Base-by-base conservation (phyloP, 202 grass and related monocot genomes). In the Miscanthus sacchariflorus region DNA sequence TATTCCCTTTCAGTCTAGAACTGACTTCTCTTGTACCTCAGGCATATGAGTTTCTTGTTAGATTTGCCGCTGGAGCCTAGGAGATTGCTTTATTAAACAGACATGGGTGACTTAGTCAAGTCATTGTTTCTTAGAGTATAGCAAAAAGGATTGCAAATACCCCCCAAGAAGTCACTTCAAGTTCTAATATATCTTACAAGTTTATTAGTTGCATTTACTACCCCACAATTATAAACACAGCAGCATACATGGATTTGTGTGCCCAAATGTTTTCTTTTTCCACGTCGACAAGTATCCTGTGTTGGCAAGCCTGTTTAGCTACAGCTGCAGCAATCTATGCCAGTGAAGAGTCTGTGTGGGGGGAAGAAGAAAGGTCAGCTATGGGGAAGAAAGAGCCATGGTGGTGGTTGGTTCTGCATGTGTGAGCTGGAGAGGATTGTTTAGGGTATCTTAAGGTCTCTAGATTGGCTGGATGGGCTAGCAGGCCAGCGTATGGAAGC, bases 1-100 rank as follows among this genome's bases (percentile, higher is more conserved):
- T 75, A 36, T 87, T 72, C 25, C 72, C 40, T 76, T 21, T 8
- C 18, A 73, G 12, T 82, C 79, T 66, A 83, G n/a, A 87, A 23
- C 27, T 42, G 21, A 17, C 6, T 40, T 79, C 21, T 84, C 68
- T 65, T 81, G 8, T 58, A 74, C 7, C 77, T 87, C 12, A 70
- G 27, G 45, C 33, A 38, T 73, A 40, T 83, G 56, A 81, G 44
- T 50, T 15, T 54, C 27, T 30, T 56, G 10, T 87, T 84, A 13
- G 35, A 61, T 83, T 42, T 75, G 76, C 4, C 25, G 40, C n/a
- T 80, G 68, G 27, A 80, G 44, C 43, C 8, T 73, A 74, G 79
- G 9, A 78, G n/a, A 56, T 46, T 73, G 72, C 27, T 84, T 74
- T 14, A 4, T 83, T 54, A n/a, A 75, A 59, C 44, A 50, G 36